Conservation (phyloP, 2,329 filamentous ascomycete genomes). For the Penicillium sp. region DNA sequence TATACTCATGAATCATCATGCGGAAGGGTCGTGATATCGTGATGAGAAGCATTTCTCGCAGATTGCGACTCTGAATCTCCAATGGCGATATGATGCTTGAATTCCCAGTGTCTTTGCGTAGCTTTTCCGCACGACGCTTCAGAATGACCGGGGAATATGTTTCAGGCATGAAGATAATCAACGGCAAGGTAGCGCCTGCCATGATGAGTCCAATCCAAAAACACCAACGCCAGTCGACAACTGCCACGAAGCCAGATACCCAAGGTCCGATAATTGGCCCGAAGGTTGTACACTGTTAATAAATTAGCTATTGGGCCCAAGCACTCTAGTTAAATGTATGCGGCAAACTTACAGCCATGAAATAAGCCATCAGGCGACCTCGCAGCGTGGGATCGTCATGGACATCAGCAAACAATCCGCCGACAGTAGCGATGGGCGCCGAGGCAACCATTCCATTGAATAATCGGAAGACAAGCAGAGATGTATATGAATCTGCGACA, state of each 20-base stretch:
- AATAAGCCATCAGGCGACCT: constrained; percentile 44
- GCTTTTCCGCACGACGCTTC: constrained; percentile 55
- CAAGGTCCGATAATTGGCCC: constrained; percentile 48
- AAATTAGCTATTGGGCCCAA: constrained; percentile 9
- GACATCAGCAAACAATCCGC: constrained; percentile 51
- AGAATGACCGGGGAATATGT: constrained; percentile 63
- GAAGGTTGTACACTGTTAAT: constrained; percentile 35
- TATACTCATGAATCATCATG: constrained; percentile 70
- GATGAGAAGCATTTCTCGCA: constrained; percentile 51
- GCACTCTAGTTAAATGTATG: background rate
- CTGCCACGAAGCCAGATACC: constrained; percentile 48
- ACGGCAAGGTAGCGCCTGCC: constrained; percentile 51
- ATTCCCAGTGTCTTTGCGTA: constrained; percentile 60
- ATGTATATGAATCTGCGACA: constrained; percentile 43
- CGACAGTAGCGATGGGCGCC: constrained; percentile 47
- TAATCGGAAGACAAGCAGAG: constrained; percentile 48
- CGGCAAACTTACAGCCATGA: constrained; percentile 39
- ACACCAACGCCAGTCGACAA: constrained; percentile 48
- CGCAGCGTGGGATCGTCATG: constrained; percentile 46
- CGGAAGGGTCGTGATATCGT: constrained; percentile 69
- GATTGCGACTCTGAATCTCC: constrained; percentile 60
- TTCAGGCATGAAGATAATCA: constrained; percentile 64
- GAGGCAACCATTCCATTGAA: constrained; percentile 47
- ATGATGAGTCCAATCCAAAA: constrained; percentile 67
- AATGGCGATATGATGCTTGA: constrained; percentile 58